These are phyloP conservation scores for Xerocomus spinulosus DNA, from an alignment of 768 basidiomycete genomes.

Conservation along the genomic window DNA sequence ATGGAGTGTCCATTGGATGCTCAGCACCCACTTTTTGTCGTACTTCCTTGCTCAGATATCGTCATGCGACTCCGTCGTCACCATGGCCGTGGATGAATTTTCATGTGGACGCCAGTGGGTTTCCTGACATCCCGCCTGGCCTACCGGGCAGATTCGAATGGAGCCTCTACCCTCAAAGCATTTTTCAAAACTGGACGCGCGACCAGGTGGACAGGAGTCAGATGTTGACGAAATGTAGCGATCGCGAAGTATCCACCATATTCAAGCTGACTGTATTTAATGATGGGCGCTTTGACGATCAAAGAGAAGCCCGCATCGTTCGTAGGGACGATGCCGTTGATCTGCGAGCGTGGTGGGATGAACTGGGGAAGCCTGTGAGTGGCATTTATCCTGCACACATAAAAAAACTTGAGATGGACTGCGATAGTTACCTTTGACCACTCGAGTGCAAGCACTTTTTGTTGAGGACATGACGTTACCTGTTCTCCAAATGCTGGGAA, in stretches of 20 bases:
- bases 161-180: conserved; percentile 44
- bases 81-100: conserved; percentile 41
- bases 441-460: conserved; percentile 36
- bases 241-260: conserved; percentile 14
- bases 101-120: conserved; percentile 11
- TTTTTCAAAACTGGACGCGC: conserved; percentile 52
- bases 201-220: conserved; percentile 37
- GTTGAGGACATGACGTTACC: conserved; percentile 34
- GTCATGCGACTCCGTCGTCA: conserved; percentile 35
- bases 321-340: conserved; percentile 9
- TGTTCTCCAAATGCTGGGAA: conserved; percentile 38
- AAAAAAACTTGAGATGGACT: conserved; percentile 1
- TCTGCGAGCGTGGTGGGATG: conserved; percentile 28
- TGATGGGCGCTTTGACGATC: conserved; percentile 17
- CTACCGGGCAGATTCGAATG: conserved; percentile 14
- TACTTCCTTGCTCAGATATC: conserved; percentile 15
- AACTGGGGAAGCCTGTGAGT: conserved; percentile 25
- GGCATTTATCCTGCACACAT: neutral
- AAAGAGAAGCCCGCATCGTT: conserved; percentile 7
- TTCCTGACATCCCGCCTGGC: neutral
- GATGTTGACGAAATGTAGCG: conserved; percentile 26
- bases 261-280: conserved; percentile 16
- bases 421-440: conserved; percentile 21
- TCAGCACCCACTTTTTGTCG: neutral
- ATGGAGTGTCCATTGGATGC: neutral